Evolutionary conservation across 208 protist species (phyloP).

Genomic region (Phytomonas sp.): DNA sequence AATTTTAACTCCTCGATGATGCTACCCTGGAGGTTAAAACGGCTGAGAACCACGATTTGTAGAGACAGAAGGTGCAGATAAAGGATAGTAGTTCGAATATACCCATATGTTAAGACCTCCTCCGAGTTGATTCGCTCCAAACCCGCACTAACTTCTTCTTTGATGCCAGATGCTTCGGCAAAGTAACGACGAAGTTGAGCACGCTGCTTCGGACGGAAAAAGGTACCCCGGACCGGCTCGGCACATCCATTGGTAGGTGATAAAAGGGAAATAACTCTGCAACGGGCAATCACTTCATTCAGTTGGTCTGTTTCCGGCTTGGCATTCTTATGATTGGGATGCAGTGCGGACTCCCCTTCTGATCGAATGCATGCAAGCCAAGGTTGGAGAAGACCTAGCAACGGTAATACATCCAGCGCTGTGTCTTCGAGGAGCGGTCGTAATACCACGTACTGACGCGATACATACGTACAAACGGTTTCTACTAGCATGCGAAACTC

Average conservation of each 20-base stretch:
- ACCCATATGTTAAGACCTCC: constrained; percentile 46
- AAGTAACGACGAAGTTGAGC: background rate
- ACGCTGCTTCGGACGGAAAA: background rate
- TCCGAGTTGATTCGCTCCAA: constrained; percentile 8
- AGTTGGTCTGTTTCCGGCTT: background rate
- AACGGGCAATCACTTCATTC: background rate
- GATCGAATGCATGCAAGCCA: background rate
- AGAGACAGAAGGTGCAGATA: constrained; percentile 58
- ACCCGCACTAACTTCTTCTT: background rate
- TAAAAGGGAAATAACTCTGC: background rate
- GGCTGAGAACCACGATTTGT: constrained; percentile 23
- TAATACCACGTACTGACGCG: constrained; percentile 59
- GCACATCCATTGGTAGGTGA: background rate
- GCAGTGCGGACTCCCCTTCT: background rate
- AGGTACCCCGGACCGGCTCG: background rate
- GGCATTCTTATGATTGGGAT: background rate
- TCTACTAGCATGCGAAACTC: constrained; percentile 33
- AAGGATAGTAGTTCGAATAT: constrained; percentile 41
- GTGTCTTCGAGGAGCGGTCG: constrained; percentile 38
- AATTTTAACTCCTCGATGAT: background rate
- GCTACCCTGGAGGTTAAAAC: constrained; percentile 1
- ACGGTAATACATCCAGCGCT: constrained; percentile 11
- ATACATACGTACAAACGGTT: constrained; percentile 43
- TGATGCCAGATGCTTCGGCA: background rate
- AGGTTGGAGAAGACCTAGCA: background rate